Evolutionary conservation across 2,329 filamentous ascomycete species (phyloP).

Genomic region (Uncinocarpus reesii): DNA sequence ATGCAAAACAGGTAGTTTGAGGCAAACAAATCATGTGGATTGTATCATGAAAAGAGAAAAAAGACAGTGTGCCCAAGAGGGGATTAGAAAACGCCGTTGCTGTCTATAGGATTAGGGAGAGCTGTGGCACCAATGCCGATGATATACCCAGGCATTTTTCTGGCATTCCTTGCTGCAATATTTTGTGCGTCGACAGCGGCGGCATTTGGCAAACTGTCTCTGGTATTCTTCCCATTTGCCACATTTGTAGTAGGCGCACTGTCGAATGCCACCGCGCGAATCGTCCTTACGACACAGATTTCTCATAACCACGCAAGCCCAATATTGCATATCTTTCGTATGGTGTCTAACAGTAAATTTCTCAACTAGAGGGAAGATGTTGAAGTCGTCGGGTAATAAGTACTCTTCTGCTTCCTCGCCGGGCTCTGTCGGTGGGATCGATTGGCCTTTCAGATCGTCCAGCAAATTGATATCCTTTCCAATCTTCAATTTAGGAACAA

Average conservation of each 20-base stretch:
- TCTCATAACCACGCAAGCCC: slow-evolving; percentile 97
- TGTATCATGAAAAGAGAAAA: too few species aligned
- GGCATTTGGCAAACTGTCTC: slow-evolving; percentile 94
- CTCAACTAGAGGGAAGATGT: slow-evolving; percentile 95
- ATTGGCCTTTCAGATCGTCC: slow-evolving; percentile 53
- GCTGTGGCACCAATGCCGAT: slow-evolving; percentile 82
- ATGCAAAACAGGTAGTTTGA: slow-evolving; percentile 5
- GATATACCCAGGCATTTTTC: slow-evolving; percentile 96
- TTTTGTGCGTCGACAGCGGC: slow-evolving; percentile 89
- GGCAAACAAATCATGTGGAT: too few species aligned
- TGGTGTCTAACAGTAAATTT: slow-evolving; percentile 96
- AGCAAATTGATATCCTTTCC: slow-evolving; percentile 71
- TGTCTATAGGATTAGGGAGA: slow-evolving; percentile 14
- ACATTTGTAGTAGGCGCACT: slow-evolving; percentile 96
- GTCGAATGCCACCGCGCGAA: slow-evolving; percentile 80
- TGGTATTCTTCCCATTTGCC: slow-evolving; percentile 98
- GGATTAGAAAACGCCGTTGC: slow-evolving; percentile 2
- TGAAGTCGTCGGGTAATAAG: slow-evolving; percentile 83
- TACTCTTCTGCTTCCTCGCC: slow-evolving; percentile 71
- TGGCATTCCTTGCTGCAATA: slow-evolving; percentile 99
- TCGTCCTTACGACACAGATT: slow-evolving; percentile 98
- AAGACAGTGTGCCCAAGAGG: too few species aligned
- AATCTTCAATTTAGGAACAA: slow-evolving; percentile 86
- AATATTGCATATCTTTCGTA: slow-evolving; percentile 97
- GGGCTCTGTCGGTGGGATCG: slow-evolving; percentile 20